Percentiles rank a stretch among this genome's conserved stretches.
Conservation (phyloP, 345 rosid species). For the Clausena lansium region DNA sequence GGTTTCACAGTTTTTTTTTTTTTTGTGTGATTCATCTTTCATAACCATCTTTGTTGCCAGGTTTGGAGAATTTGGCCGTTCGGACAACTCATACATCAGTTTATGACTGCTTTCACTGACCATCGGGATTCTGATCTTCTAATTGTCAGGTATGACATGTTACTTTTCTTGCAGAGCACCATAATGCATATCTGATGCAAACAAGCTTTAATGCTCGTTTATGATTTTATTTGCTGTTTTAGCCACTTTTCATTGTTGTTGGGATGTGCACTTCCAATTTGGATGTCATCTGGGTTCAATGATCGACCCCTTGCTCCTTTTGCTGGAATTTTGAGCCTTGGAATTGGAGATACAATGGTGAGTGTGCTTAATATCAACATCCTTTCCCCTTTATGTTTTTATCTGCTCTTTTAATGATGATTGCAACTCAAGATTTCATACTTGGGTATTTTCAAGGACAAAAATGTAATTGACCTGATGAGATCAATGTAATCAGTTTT, state of each 20-base stretch:
- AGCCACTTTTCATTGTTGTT: slow-evolving; percentile 92
- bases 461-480: slow-evolving; percentile 2
- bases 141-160: slow-evolving; percentile 64
- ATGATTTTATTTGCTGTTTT: slow-evolving; percentile 12
- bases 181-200: neutral
- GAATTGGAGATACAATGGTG: slow-evolving; percentile 99
- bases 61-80: slow-evolving; percentile 90
- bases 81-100: slow-evolving; percentile 70
- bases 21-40: slow-evolving; percentile 7
- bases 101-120: slow-evolving; percentile 96
- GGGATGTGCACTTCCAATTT: slow-evolving; percentile 97
- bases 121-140: slow-evolving; percentile 96
- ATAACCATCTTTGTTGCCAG: slow-evolving; percentile 36
- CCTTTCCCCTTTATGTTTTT: neutral
- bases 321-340: slow-evolving; percentile 97
- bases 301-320: slow-evolving; percentile 94
- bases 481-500: neutral
- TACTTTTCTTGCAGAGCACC: slow-evolving; percentile 12
- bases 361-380: slow-evolving; percentile 16
- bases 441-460: neutral
- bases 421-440: neutral
- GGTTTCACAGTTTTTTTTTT: neutral
- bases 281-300: slow-evolving; percentile 94
- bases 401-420: neutral
- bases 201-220: slow-evolving; percentile 6